Conservation (phyloP, 345 rosid genomes). For the Pugionium cornutum region DNA sequence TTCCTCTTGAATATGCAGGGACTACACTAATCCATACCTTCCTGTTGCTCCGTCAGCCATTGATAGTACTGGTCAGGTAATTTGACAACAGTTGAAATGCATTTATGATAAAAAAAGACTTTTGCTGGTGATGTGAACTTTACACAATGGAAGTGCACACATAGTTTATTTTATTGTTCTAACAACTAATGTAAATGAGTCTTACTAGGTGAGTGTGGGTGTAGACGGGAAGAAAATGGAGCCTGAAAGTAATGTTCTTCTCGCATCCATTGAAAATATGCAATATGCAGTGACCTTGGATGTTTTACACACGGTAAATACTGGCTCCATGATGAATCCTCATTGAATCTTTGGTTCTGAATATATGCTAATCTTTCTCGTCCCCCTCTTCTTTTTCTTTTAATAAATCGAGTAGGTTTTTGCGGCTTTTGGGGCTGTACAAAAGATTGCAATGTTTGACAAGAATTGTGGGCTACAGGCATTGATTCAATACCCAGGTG, state of each 20-base stretch:
- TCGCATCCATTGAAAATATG: conserved; percentile 99
- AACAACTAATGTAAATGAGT: conserved; percentile 1
- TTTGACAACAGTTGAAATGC: background rate
- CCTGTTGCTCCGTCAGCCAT: conserved; percentile 98
- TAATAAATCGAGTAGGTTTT: conserved; percentile 64
- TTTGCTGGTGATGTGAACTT: background rate
- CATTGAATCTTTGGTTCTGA: conserved; percentile 4
- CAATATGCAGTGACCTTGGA: conserved; percentile 98
- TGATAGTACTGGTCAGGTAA: conserved; percentile 79
- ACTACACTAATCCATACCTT: conserved; percentile 92
- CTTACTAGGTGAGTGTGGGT: conserved; percentile 63
- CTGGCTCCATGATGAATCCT: background rate
- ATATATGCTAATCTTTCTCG: background rate
- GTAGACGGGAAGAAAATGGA: conserved; percentile 93
- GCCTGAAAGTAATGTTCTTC: conserved; percentile 98
- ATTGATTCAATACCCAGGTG: conserved; percentile 82
- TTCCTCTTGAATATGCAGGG: conserved; percentile 55
- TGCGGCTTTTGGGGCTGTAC: conserved; percentile 88
- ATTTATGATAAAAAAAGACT: conserved; percentile 4
- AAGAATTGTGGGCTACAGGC: conserved; percentile 97
- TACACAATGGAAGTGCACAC: conserved; percentile 3
- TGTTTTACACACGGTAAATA: conserved; percentile 81
- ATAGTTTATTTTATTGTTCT: background rate
- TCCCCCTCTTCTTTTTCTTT: background rate
- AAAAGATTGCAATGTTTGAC: conserved; percentile 99